Evolutionary conservation across 371 early-diverging fungal genomes (phyloP), one percentile per base, ranked within the genome.

Genomic region (Synchytrium microbalum): DNA sequence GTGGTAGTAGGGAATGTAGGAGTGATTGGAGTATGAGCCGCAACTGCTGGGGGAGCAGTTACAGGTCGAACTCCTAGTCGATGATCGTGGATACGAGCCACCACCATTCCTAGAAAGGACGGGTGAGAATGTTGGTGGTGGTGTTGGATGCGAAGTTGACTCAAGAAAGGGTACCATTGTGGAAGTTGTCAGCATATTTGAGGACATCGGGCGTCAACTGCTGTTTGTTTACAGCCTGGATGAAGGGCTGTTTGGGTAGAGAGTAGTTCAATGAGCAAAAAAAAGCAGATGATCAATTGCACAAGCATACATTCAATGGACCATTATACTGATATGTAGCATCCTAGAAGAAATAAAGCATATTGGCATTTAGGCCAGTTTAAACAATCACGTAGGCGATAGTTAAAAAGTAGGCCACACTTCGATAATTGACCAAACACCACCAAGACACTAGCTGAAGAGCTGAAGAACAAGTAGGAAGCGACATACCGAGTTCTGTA

Each of bases 261-360:
- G 28, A 38, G 1, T 24, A 23, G 32, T 59, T 3, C 2, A 3
- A 31, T 23, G 16, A 5, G 13, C 32, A 29, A 3, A 3, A 23
- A 38, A 5, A 14, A 3, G 46, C 29, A 10, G 28, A 8, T 8
- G 13, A 8, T 5, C 8, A 8, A 8, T 13, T 55, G 13, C 14
- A 19, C 19, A 51, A 30, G 32, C 28, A 5, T 38, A 68, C 69
- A 62, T 70, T 72, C 38, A 72, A 52, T 5, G 64, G 70, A 23
- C 73, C 67, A 63, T 67, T 64, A 58, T 72, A 72, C 55, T 72
- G 69, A 54, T 69, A 64, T 1, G 70, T 64, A 14, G 62, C 61
- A 31, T 70, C 73, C 69, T 71, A 62, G 5, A 38, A 10, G 46
- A 5, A 10, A 19, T 5, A 5, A 5, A 38, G 46, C 19, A 19